These are phyloP conservation scores for Polyplosphaeria fusca DNA, from an alignment of 495 filamentous ascomycete species.

Conservation along the genomic window DNA sequence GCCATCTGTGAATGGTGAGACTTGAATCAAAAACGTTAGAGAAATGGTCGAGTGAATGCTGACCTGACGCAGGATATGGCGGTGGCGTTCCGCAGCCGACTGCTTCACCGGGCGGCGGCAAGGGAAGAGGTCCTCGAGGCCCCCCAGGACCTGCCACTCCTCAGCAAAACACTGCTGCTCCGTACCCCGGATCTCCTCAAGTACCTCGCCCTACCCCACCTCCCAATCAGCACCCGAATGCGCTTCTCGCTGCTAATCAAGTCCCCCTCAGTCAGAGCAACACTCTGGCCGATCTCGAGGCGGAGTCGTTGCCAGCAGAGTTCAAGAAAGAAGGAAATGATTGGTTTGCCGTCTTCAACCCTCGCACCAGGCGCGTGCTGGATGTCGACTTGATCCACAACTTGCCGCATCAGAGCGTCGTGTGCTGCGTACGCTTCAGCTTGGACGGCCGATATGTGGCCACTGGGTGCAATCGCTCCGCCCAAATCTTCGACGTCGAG, in stretches of 20 bases:
- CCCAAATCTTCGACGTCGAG: constrained; percentile 45
- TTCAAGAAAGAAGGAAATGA: constrained; percentile 48
- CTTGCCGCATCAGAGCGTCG: constrained; percentile 43
- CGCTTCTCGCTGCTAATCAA: constrained; percentile 28
- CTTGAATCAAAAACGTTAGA: neutral
- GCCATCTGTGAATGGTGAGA: constrained; percentile 30
- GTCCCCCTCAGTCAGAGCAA: constrained; percentile 60
- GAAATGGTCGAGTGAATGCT: neutral
- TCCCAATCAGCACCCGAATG: constrained; percentile 47
- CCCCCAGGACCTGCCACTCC: constrained; percentile 79
- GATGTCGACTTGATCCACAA: constrained; percentile 46
- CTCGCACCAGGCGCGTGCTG: constrained; percentile 37
- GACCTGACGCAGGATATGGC: neutral
- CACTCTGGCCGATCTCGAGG: constrained; percentile 80
- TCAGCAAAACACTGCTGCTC: constrained; percentile 76
- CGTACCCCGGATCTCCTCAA: constrained; percentile 89
- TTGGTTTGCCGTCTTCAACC: constrained; percentile 47
- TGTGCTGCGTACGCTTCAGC: constrained; percentile 48
- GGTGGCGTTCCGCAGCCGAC: constrained; percentile 67
- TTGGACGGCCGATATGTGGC: constrained; percentile 43
- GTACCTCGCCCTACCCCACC: constrained; percentile 78
- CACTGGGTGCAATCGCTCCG: constrained; percentile 45
- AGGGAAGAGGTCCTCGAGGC: constrained; percentile 54
- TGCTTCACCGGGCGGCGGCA: constrained; percentile 75
- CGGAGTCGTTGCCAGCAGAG: constrained; percentile 74